Evolutionary conservation across 139 green algal genomes (phyloP), one percentile per base, ranked within the genome.

Genomic region (Axilococcus clingmanii): DNA sequence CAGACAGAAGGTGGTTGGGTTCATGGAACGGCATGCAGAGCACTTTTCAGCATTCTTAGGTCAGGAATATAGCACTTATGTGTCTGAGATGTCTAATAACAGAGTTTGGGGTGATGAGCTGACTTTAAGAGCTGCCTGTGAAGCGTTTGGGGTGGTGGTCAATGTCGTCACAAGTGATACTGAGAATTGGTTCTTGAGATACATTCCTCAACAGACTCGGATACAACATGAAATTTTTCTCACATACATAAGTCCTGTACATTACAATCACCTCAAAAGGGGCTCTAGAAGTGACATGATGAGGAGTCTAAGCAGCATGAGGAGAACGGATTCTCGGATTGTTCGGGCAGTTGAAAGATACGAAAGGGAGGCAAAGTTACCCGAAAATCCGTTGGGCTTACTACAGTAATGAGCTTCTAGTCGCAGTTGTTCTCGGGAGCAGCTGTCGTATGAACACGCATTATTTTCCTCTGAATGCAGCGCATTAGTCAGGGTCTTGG

Each of bases 101-200:
- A 63, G 74, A 29, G 73, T 51, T 25, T 89, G 80, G 80, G 80
- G 80, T 25, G 80, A 89, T 50, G 80, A 89, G 60, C 68, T 89
- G 16, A 88, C 79, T 22, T 63, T 88, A 69, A 55, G 80, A 0
- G 80, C 74, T 9, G 47, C 57, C 3, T 76, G 66, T 41, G 75
- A 88, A 33, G 42, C 48, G 11, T 79, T 73, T 25, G 68, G 63
- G 4, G 43, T 80, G 23, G 48, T 77, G 11, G 29, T 88, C 20
- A 68, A 72, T 49, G 69, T 82, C 8, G 48, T 88, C 19, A 84
- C 77, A 11, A 72, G 51, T 4, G 71, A 82, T 24, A 43, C 33
- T 19, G 43, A 65, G 22, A 67, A 84, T 49, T 85, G 78, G 52
- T 85, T 83, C 52, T 37, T 79, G 62, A 66, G 74, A 4, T 77